These are phyloP conservation scores for Arachnomyces sp. DNA, from an alignment of 2,329 filamentous ascomycete species.

Conservation along the genomic window DNA sequence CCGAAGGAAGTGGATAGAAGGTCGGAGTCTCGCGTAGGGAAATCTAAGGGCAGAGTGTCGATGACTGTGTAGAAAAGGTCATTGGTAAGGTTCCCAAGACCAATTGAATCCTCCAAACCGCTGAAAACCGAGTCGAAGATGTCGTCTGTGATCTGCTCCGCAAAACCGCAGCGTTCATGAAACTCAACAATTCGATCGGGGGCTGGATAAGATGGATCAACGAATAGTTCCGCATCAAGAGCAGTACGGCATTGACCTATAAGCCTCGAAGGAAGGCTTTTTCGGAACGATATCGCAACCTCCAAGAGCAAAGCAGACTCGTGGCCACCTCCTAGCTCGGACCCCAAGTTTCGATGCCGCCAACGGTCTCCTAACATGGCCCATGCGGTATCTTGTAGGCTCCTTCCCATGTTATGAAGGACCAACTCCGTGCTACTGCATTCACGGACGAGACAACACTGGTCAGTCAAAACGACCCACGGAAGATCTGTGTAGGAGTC, in stretches of 20 bases:
- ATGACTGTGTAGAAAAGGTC: conserved; percentile 46
- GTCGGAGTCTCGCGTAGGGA: conserved; percentile 33
- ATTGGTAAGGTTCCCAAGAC: conserved; percentile 41
- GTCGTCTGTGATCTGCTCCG: conserved; percentile 71
- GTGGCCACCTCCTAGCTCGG: conserved; percentile 45
- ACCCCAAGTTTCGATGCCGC: conserved; percentile 33
- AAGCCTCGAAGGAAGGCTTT: conserved; percentile 61
- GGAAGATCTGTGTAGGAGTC: conserved; percentile 63
- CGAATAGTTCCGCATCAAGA: conserved; percentile 64
- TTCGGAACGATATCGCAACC: conserved; percentile 61
- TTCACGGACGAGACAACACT: conserved; percentile 66
- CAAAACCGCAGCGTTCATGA: conserved; percentile 70
- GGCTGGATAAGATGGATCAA: conserved; percentile 61
- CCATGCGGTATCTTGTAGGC: conserved; percentile 23
- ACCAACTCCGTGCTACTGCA: conserved; percentile 72
- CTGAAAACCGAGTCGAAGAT: conserved; percentile 63
- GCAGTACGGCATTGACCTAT: conserved; percentile 59
- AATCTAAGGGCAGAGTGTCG: conserved; percentile 38
- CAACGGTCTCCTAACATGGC: conserved; percentile 30
- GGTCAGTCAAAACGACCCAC: conserved; percentile 79
- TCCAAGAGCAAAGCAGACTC: conserved; percentile 56
- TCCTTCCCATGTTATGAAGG: conserved; percentile 54
- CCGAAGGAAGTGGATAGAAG: conserved; percentile 61
- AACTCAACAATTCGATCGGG: conserved; percentile 68
- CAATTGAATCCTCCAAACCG: conserved; percentile 56